Evolutionary conservation across 2,329 filamentous ascomycete genomes (phyloP).

Genomic region (Colletotrichum destructivum): DNA sequence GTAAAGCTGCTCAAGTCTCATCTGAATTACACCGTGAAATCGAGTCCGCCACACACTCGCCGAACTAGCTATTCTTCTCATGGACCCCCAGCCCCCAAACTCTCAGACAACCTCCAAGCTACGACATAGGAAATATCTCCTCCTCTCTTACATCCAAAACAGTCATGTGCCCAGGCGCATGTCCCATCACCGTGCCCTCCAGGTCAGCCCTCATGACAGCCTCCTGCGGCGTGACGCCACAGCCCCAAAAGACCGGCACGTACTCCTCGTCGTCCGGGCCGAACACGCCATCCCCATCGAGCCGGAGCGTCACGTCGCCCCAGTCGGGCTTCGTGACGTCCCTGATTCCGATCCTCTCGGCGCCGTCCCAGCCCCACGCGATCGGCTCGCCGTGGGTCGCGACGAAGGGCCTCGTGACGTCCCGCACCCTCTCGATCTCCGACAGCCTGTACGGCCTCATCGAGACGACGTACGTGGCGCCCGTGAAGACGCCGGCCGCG

Average conservation of each 20-base stretch:
- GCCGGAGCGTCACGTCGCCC: slow-evolving; percentile 64
- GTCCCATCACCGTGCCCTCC: slow-evolving; percentile 71
- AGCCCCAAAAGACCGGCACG: slow-evolving; percentile 74
- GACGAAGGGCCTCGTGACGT: slow-evolving; percentile 68
- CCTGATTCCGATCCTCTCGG: slow-evolving; percentile 66
- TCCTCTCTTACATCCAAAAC: slow-evolving; percentile 66
- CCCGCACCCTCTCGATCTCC: slow-evolving; percentile 67
- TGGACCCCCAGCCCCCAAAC: background rate
- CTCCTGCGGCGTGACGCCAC: slow-evolving; percentile 77
- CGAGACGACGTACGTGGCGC: slow-evolving; percentile 71
- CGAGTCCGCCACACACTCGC: no score
- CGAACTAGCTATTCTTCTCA: no score
- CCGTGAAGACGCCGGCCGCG: slow-evolving; percentile 71
- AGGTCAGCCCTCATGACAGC: slow-evolving; percentile 71
- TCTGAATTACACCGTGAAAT: no score
- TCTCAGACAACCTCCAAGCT: background rate
- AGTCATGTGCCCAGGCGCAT: slow-evolving; percentile 75
- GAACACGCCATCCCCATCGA: slow-evolving; percentile 55
- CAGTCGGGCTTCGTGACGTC: slow-evolving; percentile 69
- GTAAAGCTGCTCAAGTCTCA: no score
- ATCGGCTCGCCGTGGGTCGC: slow-evolving; percentile 76
- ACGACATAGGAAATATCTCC: slow-evolving; percentile 49
- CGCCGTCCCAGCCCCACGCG: slow-evolving; percentile 75
- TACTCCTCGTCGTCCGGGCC: slow-evolving; percentile 54
- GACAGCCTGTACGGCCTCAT: slow-evolving; percentile 71